Percentiles rank a stretch among this genome's conserved stretches.
phyloP scores from a whole-genome alignment of 257 asterid species.

The Fraxinus americana region DNA sequence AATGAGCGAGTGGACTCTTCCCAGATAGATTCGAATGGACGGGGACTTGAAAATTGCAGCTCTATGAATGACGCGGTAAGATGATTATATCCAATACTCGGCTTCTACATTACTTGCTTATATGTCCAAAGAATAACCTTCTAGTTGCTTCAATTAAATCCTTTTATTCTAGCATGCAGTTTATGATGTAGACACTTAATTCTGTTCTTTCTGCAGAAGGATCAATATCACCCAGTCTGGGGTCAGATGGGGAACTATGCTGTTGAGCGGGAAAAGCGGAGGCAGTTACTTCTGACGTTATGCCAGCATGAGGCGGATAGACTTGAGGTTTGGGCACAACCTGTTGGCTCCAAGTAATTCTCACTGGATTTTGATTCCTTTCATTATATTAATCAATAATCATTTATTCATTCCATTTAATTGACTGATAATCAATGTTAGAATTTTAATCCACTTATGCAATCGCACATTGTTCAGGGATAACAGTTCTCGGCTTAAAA shows the following conservation, averaged over 20 bases:
- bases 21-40: conserved; percentile 60
- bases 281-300: conserved; percentile 84
- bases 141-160: neutral
- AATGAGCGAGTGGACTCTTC: conserved; percentile 61
- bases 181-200: conserved; percentile 23
- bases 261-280: conserved; percentile 84
- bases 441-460: conserved; percentile 27
- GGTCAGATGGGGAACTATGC: conserved; percentile 89
- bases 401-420: neutral
- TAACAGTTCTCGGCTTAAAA: conserved; percentile 63
- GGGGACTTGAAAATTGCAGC: conserved; percentile 62
- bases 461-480: conserved; percentile 57
- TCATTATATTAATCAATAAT: conserved; percentile 11
- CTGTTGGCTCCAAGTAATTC: conserved; percentile 78
- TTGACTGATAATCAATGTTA: conserved; percentile 22
- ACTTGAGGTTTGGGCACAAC: conserved; percentile 99
- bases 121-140: neutral
- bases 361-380: conserved; percentile 13
- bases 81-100: conserved; percentile 26
- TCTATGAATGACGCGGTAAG: conserved; percentile 70
- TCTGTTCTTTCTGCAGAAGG: conserved; percentile 58
- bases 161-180: neutral
- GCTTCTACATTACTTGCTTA: conserved; percentile 3
- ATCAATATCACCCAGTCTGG: conserved; percentile 93
- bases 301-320: conserved; percentile 97